Evolutionary conservation across 1,284 basidiomycete genomes (phyloP).

Genomic region (Puccinia novopanici): DNA sequence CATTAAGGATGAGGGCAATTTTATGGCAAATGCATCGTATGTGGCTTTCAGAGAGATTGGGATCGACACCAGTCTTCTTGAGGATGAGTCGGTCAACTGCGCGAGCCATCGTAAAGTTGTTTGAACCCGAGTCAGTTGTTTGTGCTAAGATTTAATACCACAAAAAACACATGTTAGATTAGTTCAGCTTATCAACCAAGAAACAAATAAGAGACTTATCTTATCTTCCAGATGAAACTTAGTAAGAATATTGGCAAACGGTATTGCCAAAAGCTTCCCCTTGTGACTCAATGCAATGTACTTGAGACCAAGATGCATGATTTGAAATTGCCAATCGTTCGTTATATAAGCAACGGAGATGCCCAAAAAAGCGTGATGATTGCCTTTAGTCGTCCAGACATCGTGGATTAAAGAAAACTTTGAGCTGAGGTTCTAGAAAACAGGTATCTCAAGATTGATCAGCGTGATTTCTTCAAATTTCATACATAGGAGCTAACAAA

Average conservation of each 20-base stretch:
- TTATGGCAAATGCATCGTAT: background rate
- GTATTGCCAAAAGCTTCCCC: constrained; percentile 27
- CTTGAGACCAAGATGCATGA: constrained; percentile 16
- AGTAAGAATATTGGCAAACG: constrained; percentile 11
- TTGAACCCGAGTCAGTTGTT: constrained; percentile 15
- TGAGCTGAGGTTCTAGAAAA: background rate
- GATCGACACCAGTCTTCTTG: background rate
- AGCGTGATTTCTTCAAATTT: background rate
- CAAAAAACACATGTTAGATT: no score
- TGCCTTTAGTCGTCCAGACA: constrained; percentile 29
- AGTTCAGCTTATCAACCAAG: no score
- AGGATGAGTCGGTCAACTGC: background rate
- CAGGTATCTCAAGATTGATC: background rate
- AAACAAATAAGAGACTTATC: background rate
- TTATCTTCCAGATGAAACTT: no score
- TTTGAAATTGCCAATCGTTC: background rate
- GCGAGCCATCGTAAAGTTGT: constrained; percentile 22
- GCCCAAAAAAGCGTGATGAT: constrained; percentile 16
- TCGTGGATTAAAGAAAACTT: constrained; percentile 18
- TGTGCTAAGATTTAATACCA: no score
- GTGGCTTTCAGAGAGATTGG: background rate
- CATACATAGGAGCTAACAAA: background rate
- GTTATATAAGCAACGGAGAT: constrained; percentile 27
- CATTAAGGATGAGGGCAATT: no score
- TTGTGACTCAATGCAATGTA: constrained; percentile 12